Base-by-base conservation (phyloP, 495 filamentous ascomycete species). In the Penicillium ochrochloron region DNA sequence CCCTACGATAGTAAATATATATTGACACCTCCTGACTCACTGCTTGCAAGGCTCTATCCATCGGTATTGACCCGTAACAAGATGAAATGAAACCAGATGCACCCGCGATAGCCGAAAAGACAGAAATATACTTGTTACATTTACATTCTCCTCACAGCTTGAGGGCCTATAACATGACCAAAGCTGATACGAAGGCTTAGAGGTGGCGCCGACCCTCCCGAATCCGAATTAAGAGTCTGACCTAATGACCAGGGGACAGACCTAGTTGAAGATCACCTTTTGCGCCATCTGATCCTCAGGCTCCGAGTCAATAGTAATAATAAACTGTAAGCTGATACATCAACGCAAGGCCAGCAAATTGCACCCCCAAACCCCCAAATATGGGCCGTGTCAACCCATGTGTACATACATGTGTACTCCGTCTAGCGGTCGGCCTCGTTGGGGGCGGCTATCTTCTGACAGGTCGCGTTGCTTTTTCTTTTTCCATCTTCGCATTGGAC, bases 401-500 rank as follows among this genome's bases (percentile, higher is more conserved):
- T 60, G 60, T 62, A 62, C 31, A 9, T 2, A 1, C 25, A 27
- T 27, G n/a, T n/a, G n/a, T n/a, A 27, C 25, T 27, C 25, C 25
- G 4, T 27, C 25, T 27, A 27, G 27, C 46, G 19, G 33, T 54
- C 42, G 35, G 50, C 59, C 37, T 17, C 12, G 12, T 41, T 15
- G 34, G 59, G 58, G 46, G 55, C 68, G 61, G 61, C 64, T 68
- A 65, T 65, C 63, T 68, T 66, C 68, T 67, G 66, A 71, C 71
- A 67, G 57, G 54, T 67, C 59, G 48, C 58, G 34, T 67, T 70
- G 57, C 65, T 62, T 65, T 64, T 67, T n/a, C 29, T 21, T 17
- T 35, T 4, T 54, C 25, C 25, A 27, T 27, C 21, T 51, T 31
- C 25, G 41, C 41, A 58, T 61, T 64, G 51, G 63, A 64, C 64